phyloP scores from a whole-genome alignment of 2,329 filamentous ascomycete genomes.

The Ophidiomyces ophidiicola region DNA sequence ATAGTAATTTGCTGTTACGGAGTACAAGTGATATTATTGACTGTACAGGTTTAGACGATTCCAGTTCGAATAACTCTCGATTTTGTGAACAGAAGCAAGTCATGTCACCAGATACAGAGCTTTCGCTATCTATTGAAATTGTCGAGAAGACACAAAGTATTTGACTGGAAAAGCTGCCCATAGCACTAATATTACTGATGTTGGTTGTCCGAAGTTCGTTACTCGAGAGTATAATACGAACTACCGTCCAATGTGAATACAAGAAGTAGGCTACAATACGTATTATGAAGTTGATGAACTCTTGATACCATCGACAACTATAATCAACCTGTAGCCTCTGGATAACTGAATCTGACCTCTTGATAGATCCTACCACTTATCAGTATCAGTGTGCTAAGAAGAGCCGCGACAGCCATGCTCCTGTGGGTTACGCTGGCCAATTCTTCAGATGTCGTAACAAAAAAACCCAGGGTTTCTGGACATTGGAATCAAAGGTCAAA shows the following conservation, averaged over 20 bases:
- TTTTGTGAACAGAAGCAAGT: background rate
- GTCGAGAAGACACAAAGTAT: slow-evolving; percentile 42
- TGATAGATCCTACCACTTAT: slow-evolving; percentile 56
- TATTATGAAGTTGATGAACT: slow-evolving; percentile 65
- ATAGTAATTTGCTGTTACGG: slow-evolving; percentile 53
- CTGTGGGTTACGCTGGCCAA: slow-evolving; percentile 42
- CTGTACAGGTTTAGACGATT: slow-evolving; percentile 24
- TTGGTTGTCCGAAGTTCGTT: slow-evolving; percentile 53
- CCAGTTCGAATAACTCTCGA: background rate
- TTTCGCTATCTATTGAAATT: slow-evolving; percentile 37
- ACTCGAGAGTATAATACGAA: slow-evolving; percentile 52
- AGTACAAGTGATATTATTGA: slow-evolving; percentile 40
- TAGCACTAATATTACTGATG: slow-evolving; percentile 54
- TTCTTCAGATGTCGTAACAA: slow-evolving; percentile 47
- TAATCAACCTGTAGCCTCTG: slow-evolving; percentile 42
- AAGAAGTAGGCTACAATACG: slow-evolving; percentile 54
- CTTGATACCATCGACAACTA: slow-evolving; percentile 51
- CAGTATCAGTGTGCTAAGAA: slow-evolving; percentile 52
- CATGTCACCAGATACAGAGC: slow-evolving; percentile 23
- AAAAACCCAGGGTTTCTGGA: slow-evolving; percentile 46
- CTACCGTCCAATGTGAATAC: slow-evolving; percentile 60
- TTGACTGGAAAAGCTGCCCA: slow-evolving; percentile 51
- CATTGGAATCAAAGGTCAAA: slow-evolving; percentile 41
- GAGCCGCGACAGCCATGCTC: slow-evolving; percentile 44
- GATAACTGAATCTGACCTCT: slow-evolving; percentile 48